Percentiles rank a stretch among this genome's conserved stretches.
phyloP scores from a whole-genome alignment of 108 stramenopile genomes.

The Ochromonas danica region DNA sequence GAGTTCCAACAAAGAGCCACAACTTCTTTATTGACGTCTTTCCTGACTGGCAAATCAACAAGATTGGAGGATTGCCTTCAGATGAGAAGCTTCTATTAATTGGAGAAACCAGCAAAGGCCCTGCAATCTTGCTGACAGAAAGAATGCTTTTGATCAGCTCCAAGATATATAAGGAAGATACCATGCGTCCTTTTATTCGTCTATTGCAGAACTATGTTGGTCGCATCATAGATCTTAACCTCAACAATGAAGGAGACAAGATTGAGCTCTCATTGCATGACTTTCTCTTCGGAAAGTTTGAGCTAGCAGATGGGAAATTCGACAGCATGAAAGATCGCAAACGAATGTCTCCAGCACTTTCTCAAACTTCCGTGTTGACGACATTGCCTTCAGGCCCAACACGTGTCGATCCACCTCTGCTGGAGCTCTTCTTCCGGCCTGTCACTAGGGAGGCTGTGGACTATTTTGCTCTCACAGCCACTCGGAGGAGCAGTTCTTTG shows the following conservation, averaged over 20 bases:
- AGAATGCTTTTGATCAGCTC: not conserved
- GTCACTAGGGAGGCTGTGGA: not conserved
- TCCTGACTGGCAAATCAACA: constrained; percentile 2
- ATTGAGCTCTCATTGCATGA: not conserved
- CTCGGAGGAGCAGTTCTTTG: not conserved
- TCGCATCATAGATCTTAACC: not conserved
- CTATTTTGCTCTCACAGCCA: not conserved
- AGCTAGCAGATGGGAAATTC: not conserved
- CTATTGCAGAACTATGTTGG: not conserved
- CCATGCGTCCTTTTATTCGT: not conserved
- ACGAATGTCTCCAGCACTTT: not conserved
- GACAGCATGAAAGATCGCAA: not conserved
- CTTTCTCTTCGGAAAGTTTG: not conserved
- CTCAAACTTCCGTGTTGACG: not conserved
- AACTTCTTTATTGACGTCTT: not conserved
- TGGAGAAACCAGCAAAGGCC: not conserved
- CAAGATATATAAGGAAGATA: no score
- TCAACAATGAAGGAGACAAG: not conserved
- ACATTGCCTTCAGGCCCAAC: not conserved
- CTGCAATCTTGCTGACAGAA: not conserved
- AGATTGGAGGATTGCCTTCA: not conserved
- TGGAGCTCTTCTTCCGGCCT: not conserved
- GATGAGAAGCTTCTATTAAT: not conserved
- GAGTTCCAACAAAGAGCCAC: not conserved
- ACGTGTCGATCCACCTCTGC: not conserved